Base-by-base conservation (phyloP, 768 basidiomycete species). In the Filobasidium wieringae region DNA sequence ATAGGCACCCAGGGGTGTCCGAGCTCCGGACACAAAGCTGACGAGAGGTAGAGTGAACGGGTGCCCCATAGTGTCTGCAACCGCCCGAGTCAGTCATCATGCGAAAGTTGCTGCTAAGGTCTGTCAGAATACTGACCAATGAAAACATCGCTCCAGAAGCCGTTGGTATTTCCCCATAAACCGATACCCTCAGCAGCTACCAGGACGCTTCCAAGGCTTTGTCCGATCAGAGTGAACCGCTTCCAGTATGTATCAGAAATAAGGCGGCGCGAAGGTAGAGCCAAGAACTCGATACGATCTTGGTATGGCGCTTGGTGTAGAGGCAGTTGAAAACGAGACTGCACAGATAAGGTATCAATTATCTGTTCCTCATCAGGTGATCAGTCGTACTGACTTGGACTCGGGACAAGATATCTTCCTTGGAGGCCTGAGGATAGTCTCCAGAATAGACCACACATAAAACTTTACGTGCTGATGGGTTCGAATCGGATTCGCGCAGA, bases 11-110 rank as follows among this genome's bases (percentile, higher is more conserved):
- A 93, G 79, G 2, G 87, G 84, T 37, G 88, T 78, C 15, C 77
- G 59, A 19, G 59, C 29, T 0, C 74, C 73, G 15, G 81, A 79
- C 1, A 93, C 67, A 52, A 82, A 73, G 0, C 80, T 74, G 7
- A 91, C 83, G 30, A 86, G 76, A 17, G 85, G 88, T 72, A 88
- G 90, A 1, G 89, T 88, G 69, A 96, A 96, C 0, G 91, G 90
- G 65, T 91, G 95, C 29, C 95, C 95, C 92, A 97, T 97, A 0
- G 91, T 89, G 70, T 99, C 93, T 95, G 64, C 2, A 30, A 14
- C 14, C 17, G 12, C 33, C 26, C 15, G 19, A 5, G 52, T 51
- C 50, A 57, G 63, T 15, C 56, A n/a, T n/a, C n/a, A n/a, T n/a
- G n/a, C 45, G 51, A 22, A 14, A 41, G 51, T 12, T 37, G 24